These are phyloP conservation scores for Boletus pseudopeckii DNA, from an alignment of 768 basidiomycete genomes.

Conservation along the genomic window DNA sequence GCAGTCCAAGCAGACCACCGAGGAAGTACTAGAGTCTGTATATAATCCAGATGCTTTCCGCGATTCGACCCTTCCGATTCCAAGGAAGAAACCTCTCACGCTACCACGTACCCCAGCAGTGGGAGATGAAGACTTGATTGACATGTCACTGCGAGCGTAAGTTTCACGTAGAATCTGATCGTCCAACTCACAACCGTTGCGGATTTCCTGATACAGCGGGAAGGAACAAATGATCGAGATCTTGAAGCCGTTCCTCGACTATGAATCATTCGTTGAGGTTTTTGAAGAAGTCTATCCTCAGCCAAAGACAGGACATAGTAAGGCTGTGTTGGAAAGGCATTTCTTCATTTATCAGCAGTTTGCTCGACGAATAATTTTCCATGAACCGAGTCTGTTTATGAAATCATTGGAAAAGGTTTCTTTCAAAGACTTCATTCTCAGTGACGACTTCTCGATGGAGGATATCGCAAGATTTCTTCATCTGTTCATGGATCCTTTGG, in stretches of 20 bases:
- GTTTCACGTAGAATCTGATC: not conserved
- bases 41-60: not conserved
- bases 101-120: not conserved
- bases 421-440: slow-evolving; percentile 31
- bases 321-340: not conserved
- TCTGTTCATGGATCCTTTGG: slow-evolving; percentile 3
- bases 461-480: slow-evolving; percentile 15
- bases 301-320: not conserved
- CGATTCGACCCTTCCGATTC: not conserved
- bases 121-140: slow-evolving; percentile 20
- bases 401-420: slow-evolving; percentile 32
- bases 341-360: slow-evolving; percentile 21
- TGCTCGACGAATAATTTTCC: slow-evolving; percentile 28
- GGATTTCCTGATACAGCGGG: not conserved
- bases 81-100: not conserved
- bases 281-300: not conserved
- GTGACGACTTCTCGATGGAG: slow-evolving; percentile 28
- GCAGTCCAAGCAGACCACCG: not conserved
- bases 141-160: slow-evolving; percentile 10
- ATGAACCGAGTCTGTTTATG: slow-evolving; percentile 27
- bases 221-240: not conserved
- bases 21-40: not conserved
- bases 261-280: not conserved
- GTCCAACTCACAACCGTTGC: not conserved
- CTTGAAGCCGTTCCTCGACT: not conserved